Evolutionary conservation across 2,329 filamentous ascomycete species (phyloP).

Genomic region (Rutstroemia sp.): DNA sequence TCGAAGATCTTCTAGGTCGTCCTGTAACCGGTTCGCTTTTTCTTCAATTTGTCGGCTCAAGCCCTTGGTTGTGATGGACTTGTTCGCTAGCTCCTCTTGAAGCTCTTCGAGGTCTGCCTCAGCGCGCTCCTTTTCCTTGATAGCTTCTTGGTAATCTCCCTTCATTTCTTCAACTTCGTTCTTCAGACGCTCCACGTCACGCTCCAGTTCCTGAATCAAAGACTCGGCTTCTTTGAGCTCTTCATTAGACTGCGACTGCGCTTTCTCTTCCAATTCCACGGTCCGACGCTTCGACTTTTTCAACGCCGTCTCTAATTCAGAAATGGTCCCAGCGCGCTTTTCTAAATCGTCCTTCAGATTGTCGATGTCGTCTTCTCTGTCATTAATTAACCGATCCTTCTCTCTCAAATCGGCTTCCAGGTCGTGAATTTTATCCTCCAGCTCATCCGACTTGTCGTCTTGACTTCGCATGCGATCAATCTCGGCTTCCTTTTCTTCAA

Average conservation of each 20-base stretch:
- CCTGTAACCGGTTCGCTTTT: conserved; percentile 57
- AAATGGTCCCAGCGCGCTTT: conserved; percentile 43
- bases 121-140: conserved; percentile 47
- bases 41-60: conserved; percentile 70
- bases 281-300: conserved; percentile 46
- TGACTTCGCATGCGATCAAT: conserved; percentile 46
- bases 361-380: conserved; percentile 69
- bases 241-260: conserved; percentile 41
- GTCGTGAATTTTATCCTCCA: conserved; percentile 69
- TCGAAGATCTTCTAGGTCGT: conserved; percentile 50
- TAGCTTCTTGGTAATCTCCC: conserved; percentile 45
- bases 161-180: conserved; percentile 47
- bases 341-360: conserved; percentile 50
- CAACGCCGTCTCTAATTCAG: conserved; percentile 51
- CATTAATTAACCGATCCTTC: conserved; percentile 65
- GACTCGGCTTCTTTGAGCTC: conserved; percentile 30
- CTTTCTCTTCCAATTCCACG: conserved; percentile 50
- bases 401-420: conserved; percentile 68
- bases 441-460: conserved; percentile 53
- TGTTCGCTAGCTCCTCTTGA: conserved; percentile 72
- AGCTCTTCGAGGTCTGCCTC: conserved; percentile 56
- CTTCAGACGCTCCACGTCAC: conserved; percentile 45
- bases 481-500: conserved; percentile 48
- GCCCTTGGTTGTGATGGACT: conserved; percentile 68
- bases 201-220: conserved; percentile 52